Conservation (phyloP, 2,329 filamentous ascomycete species). For the Alternaria brassicicola region DNA sequence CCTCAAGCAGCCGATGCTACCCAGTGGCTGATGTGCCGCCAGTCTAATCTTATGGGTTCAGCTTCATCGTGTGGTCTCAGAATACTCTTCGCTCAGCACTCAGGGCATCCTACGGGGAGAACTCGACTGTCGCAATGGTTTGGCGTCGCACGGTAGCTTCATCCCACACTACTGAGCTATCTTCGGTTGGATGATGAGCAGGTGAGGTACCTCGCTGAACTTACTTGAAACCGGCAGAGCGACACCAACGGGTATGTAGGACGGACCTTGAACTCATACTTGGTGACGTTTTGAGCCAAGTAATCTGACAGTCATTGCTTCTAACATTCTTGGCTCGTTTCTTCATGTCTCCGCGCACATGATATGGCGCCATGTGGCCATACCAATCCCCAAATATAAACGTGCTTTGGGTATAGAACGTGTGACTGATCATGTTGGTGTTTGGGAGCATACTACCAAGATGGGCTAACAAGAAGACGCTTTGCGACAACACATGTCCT, state of each 20-base stretch:
- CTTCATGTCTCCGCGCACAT: slow-evolving; percentile 29
- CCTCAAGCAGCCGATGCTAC: slow-evolving; percentile 36
- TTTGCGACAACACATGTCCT: slow-evolving; percentile 16
- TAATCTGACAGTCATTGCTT: slow-evolving; percentile 31
- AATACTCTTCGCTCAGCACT: slow-evolving; percentile 28
- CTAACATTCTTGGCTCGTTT: slow-evolving; percentile 25
- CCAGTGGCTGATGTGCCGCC: slow-evolving; percentile 34
- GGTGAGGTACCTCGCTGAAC: slow-evolving; percentile 40
- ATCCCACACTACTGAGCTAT: slow-evolving; percentile 40
- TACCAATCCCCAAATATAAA: slow-evolving; percentile 40
- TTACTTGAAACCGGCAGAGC: slow-evolving; percentile 5
- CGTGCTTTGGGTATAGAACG: slow-evolving; percentile 40
- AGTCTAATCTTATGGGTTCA: slow-evolving; percentile 37
- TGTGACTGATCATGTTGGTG: slow-evolving; percentile 47
- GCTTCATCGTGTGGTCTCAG: slow-evolving; percentile 41
- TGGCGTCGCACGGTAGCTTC: slow-evolving; percentile 41
- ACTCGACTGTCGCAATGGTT: slow-evolving; percentile 32
- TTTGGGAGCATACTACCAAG: slow-evolving; percentile 25
- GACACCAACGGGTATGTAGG: not conserved
- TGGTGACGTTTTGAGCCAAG: slow-evolving; percentile 23
- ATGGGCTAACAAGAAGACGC: not conserved
- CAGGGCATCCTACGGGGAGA: slow-evolving; percentile 37
- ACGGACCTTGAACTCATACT: slow-evolving; percentile 36
- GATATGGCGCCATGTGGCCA: slow-evolving; percentile 39
- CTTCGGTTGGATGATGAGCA: slow-evolving; percentile 39